These are phyloP conservation scores for Debaryomycetaceae sp. DNA, from an alignment of 1,139 yeast species.

Conservation along the genomic window DNA sequence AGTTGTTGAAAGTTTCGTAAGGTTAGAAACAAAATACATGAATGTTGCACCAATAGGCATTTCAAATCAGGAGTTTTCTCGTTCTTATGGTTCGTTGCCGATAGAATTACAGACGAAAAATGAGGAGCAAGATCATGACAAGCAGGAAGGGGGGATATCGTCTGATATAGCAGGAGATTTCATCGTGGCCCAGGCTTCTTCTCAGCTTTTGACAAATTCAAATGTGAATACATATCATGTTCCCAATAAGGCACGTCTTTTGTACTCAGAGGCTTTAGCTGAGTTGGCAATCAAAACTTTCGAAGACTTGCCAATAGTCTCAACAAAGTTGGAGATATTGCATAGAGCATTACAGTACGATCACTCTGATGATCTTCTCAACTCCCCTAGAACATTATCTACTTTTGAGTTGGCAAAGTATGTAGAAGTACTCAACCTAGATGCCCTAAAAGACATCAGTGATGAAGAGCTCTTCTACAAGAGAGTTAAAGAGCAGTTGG, in stretches of 20 bases:
- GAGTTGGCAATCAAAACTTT: conserved; percentile 32
- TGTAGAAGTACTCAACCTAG: conserved; percentile 19
- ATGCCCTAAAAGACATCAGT: conserved; percentile 1
- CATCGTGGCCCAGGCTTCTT: conserved; percentile 36
- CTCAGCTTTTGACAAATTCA: conserved; percentile 34
- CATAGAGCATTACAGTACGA: conserved; percentile 53
- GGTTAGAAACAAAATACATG: conserved; percentile 27
- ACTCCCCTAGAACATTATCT: conserved; percentile 47
- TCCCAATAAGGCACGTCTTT: conserved; percentile 31
- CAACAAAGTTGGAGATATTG: conserved; percentile 46
- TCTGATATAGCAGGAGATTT: conserved; percentile 23
- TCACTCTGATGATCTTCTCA: conserved; percentile 33
- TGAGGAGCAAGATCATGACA: background rate
- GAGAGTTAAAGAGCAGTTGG: conserved; percentile 2
- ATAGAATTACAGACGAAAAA: conserved; percentile 12
- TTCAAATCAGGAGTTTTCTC: conserved; percentile 29
- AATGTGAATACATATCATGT: conserved; percentile 37
- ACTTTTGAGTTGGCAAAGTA: conserved; percentile 44
- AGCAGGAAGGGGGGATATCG: conserved; percentile 1
- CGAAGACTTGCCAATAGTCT: conserved; percentile 25
- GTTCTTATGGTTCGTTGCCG: conserved; percentile 22
- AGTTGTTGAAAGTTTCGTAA: conserved; percentile 24
- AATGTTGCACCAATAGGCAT: conserved; percentile 41
- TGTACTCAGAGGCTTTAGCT: conserved; percentile 27
- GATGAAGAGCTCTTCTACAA: conserved; percentile 1